Conservation (phyloP, 768 basidiomycete species). For the Mycena polygramma region DNA sequence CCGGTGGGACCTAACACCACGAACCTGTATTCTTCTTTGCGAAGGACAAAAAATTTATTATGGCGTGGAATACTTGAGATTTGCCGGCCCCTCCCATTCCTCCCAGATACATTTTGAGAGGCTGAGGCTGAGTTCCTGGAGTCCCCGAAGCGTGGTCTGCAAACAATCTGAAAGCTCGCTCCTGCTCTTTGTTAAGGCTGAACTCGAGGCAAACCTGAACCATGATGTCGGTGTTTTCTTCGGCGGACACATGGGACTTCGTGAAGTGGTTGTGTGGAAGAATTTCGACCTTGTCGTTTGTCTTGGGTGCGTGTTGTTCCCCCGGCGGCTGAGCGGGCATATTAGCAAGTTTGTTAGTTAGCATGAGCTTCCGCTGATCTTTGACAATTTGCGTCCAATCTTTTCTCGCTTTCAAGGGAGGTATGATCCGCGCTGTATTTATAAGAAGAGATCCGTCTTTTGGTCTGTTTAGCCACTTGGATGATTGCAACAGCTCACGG, state of each 20-base stretch:
- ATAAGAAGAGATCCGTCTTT: background rate
- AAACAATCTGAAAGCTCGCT: too few species aligned
- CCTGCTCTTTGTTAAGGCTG: too few species aligned
- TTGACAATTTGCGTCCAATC: too few species aligned
- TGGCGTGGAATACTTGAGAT: too few species aligned
- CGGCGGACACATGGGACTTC: background rate
- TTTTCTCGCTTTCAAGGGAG: background rate
- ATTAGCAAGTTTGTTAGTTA: background rate
- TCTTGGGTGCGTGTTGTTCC: background rate
- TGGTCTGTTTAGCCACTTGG: background rate
- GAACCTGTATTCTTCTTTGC: too few species aligned
- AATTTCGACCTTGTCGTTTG: constrained; percentile 22
- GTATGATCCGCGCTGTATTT: background rate
- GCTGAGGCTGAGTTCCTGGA: too few species aligned
- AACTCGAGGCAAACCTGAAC: constrained; percentile 4
- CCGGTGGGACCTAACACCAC: too few species aligned
- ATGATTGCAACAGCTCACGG: background rate
- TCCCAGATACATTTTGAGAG: too few species aligned
- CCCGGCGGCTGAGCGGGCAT: background rate
- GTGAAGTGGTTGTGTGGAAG: constrained; percentile 19
- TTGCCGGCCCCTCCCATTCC: too few species aligned
- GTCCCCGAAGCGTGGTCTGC: too few species aligned
- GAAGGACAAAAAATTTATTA: too few species aligned
- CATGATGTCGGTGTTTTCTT: constrained; percentile 5
- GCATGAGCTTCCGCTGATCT: too few species aligned